Evolutionary conservation across 331 rosid species (phyloP).

Genomic region (Spiraea crenata): DNA sequence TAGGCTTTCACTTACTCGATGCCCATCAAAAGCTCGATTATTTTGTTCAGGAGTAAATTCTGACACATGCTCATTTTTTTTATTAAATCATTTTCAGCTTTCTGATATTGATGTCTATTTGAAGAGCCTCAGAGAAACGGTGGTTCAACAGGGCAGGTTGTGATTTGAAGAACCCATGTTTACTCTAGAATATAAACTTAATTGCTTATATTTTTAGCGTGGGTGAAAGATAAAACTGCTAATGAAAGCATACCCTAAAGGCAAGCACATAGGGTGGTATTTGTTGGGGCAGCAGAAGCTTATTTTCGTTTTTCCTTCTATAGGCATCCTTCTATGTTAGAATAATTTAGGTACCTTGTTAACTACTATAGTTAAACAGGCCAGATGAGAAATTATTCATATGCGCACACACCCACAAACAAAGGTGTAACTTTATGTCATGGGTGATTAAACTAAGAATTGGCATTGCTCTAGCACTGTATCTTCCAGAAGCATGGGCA

Average conservation of each 20-base stretch:
- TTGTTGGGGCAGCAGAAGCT: not conserved
- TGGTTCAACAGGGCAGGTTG: slow-evolving; percentile 67
- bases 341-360: not conserved
- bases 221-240: not conserved
- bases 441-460: not conserved
- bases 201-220: not conserved
- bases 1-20: not conserved
- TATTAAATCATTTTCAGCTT: slow-evolving; percentile 40
- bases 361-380: not conserved
- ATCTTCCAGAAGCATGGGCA: slow-evolving; percentile 4
- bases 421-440: not conserved
- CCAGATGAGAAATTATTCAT: not conserved
- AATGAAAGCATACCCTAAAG: not conserved
- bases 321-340: not conserved
- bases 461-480: not conserved
- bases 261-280: not conserved
- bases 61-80: slow-evolving; percentile 12
- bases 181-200: not conserved
- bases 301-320: not conserved
- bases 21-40: not conserved
- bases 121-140: slow-evolving; percentile 44
- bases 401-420: not conserved
- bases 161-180: slow-evolving; percentile 13
- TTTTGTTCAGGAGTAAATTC: slow-evolving; percentile 4
- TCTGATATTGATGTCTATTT: slow-evolving; percentile 38